Evolutionary conservation across 1,284 basidiomycete species (phyloP), one percentile per base, ranked within the genome.

Genomic region (Rhodotorula sp.): DNA sequence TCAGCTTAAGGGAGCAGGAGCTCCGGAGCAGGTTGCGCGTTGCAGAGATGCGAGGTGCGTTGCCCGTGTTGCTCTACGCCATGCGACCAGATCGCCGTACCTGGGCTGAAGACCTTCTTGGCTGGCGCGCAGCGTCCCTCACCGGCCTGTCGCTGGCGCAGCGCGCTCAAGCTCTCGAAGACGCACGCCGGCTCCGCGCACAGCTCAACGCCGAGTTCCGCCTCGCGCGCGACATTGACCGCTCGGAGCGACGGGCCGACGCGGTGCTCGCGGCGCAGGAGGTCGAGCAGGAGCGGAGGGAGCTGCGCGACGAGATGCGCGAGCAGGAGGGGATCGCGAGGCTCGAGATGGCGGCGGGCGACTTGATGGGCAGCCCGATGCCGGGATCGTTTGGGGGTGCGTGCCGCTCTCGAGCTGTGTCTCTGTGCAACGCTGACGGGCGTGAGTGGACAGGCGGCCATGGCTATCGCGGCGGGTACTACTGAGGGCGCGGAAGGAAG

Each of bases 1-100:
- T 52, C 41, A 61, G 57, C 23, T 13, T 73, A 13, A 44, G 62
- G 21, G 68, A 66, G 16, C 46, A 64, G 55, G 67, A 74, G 54
- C 56, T 74, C 25, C 10, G 54, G 17, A 64, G 59, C 19, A 50
- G 67, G 7, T 21, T 74, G 13, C 56, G 73, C 4, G 46, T 69
- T 7, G 73, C 73, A 12, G 70, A 74, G 34, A 56, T 64, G 53
- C 52, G 67, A 25, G 69, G 73, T 72, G 45, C 5, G 63, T 60
- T 23, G 4, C 27, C 23, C 19, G 5, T 52, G 44, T 4, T 42
- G 7, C 21, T 41, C 3, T 45, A 9, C 19, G 9, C 9, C 4
- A 13, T 4, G n/a, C 21, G 10, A 27, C 41, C 21, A 5, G 13
- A 23, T 7, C 12, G 7, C 5, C 2, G 21, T 44, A 14, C 8